phyloP scores from a whole-genome alignment of 139 green algal genomes.

The Nannochloris sp. region DNA sequence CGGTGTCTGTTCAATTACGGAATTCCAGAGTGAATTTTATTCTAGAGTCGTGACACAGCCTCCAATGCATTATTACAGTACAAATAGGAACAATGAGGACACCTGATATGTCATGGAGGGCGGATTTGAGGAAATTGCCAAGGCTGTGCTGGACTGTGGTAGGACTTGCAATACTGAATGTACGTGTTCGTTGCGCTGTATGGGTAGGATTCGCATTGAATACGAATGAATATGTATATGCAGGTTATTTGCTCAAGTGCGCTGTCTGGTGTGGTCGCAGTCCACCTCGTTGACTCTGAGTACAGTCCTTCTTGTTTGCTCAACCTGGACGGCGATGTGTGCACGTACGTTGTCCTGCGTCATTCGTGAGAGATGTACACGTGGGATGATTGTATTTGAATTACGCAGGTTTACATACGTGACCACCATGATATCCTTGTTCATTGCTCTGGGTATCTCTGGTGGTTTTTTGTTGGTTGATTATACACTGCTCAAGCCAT shows the following conservation, averaged over 20 bases:
- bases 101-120: no score
- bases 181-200: no score
- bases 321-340: slow-evolving; percentile 10
- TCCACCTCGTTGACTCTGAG: neutral
- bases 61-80: no score
- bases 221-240: neutral
- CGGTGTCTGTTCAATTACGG: no score
- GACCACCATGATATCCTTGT: neutral
- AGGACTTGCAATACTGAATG: no score
- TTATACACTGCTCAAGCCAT: neutral
- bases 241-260: slow-evolving; percentile 11
- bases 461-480: slow-evolving; percentile 2
- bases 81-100: no score
- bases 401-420: slow-evolving; percentile 8
- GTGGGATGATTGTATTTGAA: neutral
- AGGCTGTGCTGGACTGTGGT: no score
- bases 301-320: slow-evolving; percentile 7
- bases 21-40: no score
- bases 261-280: neutral
- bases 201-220: no score
- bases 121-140: no score
- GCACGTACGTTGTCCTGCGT: neutral
- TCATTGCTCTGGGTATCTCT: neutral
- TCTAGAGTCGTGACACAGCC: no score
- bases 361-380: neutral